phyloP scores from a whole-genome alignment of 2,329 filamentous ascomycete species.

The Curvularia eragrostidis region DNA sequence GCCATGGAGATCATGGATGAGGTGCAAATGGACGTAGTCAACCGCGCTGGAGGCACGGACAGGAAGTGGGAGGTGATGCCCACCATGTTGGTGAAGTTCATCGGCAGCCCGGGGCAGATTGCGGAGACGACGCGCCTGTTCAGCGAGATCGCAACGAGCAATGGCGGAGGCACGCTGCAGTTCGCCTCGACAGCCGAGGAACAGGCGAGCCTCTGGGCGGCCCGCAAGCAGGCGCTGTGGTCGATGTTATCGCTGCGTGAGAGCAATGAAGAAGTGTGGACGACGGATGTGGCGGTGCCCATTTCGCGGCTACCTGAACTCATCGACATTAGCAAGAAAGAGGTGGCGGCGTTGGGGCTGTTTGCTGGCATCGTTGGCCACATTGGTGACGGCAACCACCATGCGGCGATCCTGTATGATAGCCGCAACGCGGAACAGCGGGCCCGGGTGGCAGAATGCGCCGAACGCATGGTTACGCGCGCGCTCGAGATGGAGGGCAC shows the following conservation, averaged over 20 bases:
- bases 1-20: conserved; percentile 95
- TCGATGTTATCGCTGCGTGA: conserved; percentile 71
- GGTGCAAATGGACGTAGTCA: conserved; percentile 81
- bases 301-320: conserved; percentile 75
- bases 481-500: conserved; percentile 86
- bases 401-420: conserved; percentile 69
- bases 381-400: conserved; percentile 78
- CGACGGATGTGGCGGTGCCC: conserved; percentile 81
- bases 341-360: conserved; percentile 68
- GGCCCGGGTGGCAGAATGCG: conserved; percentile 69
- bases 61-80: conserved; percentile 72
- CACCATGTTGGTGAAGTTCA: conserved; percentile 79
- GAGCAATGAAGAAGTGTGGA: conserved; percentile 71
- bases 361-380: conserved; percentile 72
- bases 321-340: conserved; percentile 76
- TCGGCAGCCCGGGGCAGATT: conserved; percentile 69
- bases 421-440: conserved; percentile 44
- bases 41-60: conserved; percentile 68
- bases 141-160: conserved; percentile 74
- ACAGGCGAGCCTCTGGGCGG: conserved; percentile 74
- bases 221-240: conserved; percentile 77
- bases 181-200: conserved; percentile 55
- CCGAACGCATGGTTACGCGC: conserved; percentile 81
- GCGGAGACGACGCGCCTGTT: conserved; percentile 62
- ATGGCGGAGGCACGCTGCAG: conserved; percentile 51